phyloP scores from a whole-genome alignment of 2,329 filamentous ascomycete species.

The Aspergillus ibericus region DNA sequence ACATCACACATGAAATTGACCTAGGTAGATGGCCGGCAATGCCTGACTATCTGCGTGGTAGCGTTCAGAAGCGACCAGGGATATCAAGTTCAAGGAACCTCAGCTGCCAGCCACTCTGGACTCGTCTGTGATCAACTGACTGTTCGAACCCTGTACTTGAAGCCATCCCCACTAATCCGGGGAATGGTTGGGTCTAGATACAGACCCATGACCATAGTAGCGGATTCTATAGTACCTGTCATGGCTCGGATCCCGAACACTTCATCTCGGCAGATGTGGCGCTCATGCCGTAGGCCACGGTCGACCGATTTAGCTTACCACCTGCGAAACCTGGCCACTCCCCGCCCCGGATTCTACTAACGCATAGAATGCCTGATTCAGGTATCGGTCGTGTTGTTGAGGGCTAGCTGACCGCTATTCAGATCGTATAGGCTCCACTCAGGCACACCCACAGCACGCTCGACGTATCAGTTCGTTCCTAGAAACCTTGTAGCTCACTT shows the following conservation, averaged over 20 bases:
- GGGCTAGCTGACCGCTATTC: slow-evolving; percentile 2
- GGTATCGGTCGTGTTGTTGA: neutral
- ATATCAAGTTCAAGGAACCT: neutral
- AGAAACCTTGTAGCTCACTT: neutral
- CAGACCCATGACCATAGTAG: neutral
- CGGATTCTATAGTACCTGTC: neutral
- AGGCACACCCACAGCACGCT: neutral
- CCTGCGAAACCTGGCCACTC: neutral
- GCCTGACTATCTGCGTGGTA: neutral
- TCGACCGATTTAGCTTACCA: neutral
- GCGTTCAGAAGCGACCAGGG: neutral
- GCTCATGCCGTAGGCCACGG: neutral
- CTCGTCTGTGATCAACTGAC: neutral
- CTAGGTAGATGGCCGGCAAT: neutral
- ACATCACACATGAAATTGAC: neutral
- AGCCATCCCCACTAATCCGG: neutral
- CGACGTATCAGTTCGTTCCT: neutral
- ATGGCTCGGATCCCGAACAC: neutral
- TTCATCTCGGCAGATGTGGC: neutral
- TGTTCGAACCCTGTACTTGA: neutral
- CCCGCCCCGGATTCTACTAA: neutral
- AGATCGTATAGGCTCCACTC: neutral
- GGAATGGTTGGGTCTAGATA: neutral
- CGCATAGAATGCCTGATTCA: slow-evolving; percentile 1
- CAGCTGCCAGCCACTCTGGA: neutral